Evolutionary conservation across 1,139 yeast genomes (phyloP), one percentile per base, ranked within the genome.

Genomic region (Geotrichum candidum): DNA sequence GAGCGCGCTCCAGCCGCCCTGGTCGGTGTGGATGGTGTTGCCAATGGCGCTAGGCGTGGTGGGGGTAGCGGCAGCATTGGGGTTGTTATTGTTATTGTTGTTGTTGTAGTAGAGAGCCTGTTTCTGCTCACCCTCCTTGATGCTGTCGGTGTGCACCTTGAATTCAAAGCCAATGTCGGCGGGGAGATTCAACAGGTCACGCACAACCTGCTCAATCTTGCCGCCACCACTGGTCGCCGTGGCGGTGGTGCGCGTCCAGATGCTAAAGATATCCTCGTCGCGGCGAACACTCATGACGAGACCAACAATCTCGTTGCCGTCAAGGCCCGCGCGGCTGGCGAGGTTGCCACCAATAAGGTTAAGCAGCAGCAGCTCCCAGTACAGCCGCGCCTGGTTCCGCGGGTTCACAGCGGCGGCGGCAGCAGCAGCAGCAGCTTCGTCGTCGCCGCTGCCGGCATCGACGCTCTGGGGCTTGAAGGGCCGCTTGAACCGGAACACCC

Each of bases 401-500:
- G 67, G 63, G 33, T 41, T 53, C 35, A 58, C 18, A 9, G 52
- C 38, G 3, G 57, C 51, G 25, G 18, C 18, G 18, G 18, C 18
- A 18, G 18, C 18, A 18, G 57, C 38, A 48, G 58, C 45, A 29
- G 58, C 31, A 13, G 51, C 54, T 10, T 61, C 61, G 29, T 57
- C 27, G 38, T 59, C 53, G 46, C 52, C 51, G 29, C 53, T 51
- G 18, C 54, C 55, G 3, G 61, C 22, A 33, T 41, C 54, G 45
- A 54, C 46, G 22, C 52, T 51, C 35, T 56, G 48, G 45, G 66
- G 67, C 56, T 68, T 67, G 51, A 67, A 61, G 15, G 73, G 74
- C 38, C 77, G 68, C 53, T 68, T 67, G 57, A 84, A 79, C 64
- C 86, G 77, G 67, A 84, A 80, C 48, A 82, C 81, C 89, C 89